Base-by-base conservation (phyloP, 768 basidiomycete genomes). In the Trametes cingulata region DNA sequence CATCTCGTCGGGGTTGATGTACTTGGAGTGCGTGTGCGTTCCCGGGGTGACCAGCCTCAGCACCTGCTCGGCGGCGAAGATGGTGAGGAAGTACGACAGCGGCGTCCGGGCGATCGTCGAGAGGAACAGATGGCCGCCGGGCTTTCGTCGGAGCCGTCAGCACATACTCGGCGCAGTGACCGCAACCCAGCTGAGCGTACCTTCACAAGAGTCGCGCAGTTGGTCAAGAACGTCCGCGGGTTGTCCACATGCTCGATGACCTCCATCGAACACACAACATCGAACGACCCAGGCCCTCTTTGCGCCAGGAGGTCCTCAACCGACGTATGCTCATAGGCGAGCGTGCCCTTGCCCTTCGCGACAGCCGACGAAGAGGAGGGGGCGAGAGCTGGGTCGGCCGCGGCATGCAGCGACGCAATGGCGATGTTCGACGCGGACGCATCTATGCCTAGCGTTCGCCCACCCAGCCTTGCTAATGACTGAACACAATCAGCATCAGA, bases 231-330 rank as follows among this genome's bases (percentile, higher is more conserved):
- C 7, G 81, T 80, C 6, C 84, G 79, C 1, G 97, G 95, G 68
- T 96, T 88, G 70, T 97, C 91, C 51, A 99, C 97, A 69, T 99
- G 97, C 75, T 99, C 97, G 29, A 99, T 71, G 8, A 99, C 96
- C 73, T 99, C 97, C 93, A 98, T 93, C 10, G 95, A 91, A 71
- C 94, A 97, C 14, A 99, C 95, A 19, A 95, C 83, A 71, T 98
- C 96, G 70, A 88, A 98, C 52, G 84, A 84, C 65, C 80, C 80
- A 14, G 82, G 71, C 5, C 86, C 85, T 12, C 80, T 69, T 27
- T 50, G 52, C 0, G 60, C 66, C 15, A 91, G 74, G 3, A 99
- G 80, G 0, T 79, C 79, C 69, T 98, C 95, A 0, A 90, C 93
- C 0, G 90, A 79, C 0, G 83, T 79, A 67, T 91, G 85, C 8